A percentile compares a stretch with the other conserved stretches of the same genome.
Evolutionary conservation across 805 yeast species (phyloP).

Genomic region (Monosporozyma aerobia): DNA sequence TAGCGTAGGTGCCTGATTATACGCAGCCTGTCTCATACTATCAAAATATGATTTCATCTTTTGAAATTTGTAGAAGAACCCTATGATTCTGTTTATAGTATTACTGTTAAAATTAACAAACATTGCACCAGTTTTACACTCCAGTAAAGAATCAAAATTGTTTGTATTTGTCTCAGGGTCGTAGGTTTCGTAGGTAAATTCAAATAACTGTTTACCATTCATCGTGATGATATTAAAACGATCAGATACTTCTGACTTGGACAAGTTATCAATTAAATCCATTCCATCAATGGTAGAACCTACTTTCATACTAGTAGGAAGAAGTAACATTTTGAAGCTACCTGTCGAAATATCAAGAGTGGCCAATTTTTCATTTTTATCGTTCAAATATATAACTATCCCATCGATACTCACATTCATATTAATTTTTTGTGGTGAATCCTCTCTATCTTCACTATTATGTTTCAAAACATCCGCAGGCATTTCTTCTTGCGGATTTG

Average conservation of each 20-base stretch:
- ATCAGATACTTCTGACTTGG: slow-evolving; percentile 36
- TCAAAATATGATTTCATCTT: slow-evolving; percentile 88
- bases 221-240: slow-evolving; percentile 63
- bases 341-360: slow-evolving; percentile 72
- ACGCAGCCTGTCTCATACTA: slow-evolving; percentile 78
- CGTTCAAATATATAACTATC: slow-evolving; percentile 65
- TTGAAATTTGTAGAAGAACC: slow-evolving; percentile 64
- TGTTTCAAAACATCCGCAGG: slow-evolving; percentile 68
- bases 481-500: slow-evolving; percentile 60
- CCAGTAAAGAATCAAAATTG: slow-evolving; percentile 34
- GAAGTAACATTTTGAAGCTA: slow-evolving; percentile 48
- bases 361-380: slow-evolving; percentile 74
- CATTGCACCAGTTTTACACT: slow-evolving; percentile 57
- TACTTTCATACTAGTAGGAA: slow-evolving; percentile 73
- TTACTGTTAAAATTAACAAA: slow-evolving; percentile 73
- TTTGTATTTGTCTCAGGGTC: slow-evolving; percentile 43
- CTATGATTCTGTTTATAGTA: slow-evolving; percentile 58
- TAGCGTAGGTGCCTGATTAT: slow-evolving; percentile 65
- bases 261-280: slow-evolving; percentile 64
- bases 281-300: slow-evolving; percentile 68
- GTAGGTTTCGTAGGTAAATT: slow-evolving; percentile 74
- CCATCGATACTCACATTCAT: slow-evolving; percentile 64
- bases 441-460: slow-evolving; percentile 46
- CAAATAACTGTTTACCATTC: slow-evolving; percentile 69
- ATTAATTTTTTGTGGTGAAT: slow-evolving; percentile 66